Percentiles rank a stretch among this genome's conserved stretches.
Evolutionary conservation across 148 eudicot genomes (phyloP).

Genomic region (Pouteria glomerata): DNA sequence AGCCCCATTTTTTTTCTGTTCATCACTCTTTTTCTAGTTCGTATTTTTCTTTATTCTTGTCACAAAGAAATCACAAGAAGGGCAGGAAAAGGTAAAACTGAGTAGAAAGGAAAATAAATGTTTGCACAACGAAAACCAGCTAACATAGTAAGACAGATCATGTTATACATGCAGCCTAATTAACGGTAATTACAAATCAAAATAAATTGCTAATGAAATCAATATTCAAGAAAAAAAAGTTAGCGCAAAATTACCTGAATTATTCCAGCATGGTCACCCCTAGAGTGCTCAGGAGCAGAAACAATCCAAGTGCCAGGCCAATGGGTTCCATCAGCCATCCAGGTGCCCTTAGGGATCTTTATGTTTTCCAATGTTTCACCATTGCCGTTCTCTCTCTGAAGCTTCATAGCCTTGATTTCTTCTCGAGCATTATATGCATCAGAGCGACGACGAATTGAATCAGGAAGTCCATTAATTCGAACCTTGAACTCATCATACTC

Average conservation of each 20-base stretch:
- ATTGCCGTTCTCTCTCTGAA: conserved; percentile 56
- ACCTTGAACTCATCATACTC: conserved; percentile 97
- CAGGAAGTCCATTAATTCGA: conserved; percentile 83
- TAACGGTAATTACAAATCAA: background rate
- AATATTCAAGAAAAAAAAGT: background rate
- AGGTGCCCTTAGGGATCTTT: conserved; percentile 69
- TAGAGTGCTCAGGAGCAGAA: conserved; percentile 63
- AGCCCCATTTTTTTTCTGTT: background rate
- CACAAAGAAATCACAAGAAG: background rate
- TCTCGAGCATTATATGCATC: conserved; percentile 91
- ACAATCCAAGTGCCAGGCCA: conserved; percentile 93
- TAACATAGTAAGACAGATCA: background rate
- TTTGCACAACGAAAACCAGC: too few species aligned
- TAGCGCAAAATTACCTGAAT: conserved; percentile 54
- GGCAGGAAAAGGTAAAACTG: background rate
- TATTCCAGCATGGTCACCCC: conserved; percentile 93
- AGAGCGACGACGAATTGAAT: conserved; percentile 78
- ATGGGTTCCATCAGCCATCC: conserved; percentile 96
- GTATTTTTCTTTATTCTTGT: background rate
- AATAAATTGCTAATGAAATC: background rate
- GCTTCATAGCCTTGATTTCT: conserved; percentile 81
- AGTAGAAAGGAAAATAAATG: background rate
- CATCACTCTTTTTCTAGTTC: background rate
- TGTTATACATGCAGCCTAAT: background rate
- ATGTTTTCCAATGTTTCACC: conserved; percentile 56